phyloP scores from a whole-genome alignment of 2,329 filamentous ascomycete species.

The Coniochaeta ligniaria region DNA sequence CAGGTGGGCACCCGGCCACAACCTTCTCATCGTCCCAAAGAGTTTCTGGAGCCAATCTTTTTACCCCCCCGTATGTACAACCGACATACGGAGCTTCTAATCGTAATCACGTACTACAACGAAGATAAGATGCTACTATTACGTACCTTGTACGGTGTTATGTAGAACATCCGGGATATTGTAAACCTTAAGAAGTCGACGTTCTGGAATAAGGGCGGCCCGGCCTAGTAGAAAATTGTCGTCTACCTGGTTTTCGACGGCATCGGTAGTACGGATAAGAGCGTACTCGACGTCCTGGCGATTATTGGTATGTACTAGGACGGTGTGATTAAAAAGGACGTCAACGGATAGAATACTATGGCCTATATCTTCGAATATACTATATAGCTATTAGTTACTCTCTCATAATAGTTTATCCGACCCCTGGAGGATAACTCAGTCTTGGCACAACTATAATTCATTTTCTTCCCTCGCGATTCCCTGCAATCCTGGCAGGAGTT shows the following conservation, averaged over 20 bases:
- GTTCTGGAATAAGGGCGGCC: slow-evolving; percentile 99
- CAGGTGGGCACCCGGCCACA: no score
- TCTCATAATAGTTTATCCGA: slow-evolving; percentile 94
- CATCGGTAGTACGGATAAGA: slow-evolving; percentile 97
- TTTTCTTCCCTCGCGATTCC: no score
- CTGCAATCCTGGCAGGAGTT: no score
- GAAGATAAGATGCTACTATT: slow-evolving; percentile 93
- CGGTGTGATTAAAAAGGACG: slow-evolving; percentile 96
- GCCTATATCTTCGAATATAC: slow-evolving; percentile 99
- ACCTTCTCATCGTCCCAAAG: no score
- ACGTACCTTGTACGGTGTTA: slow-evolving; percentile 91
- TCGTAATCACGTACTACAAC: slow-evolving; percentile 99
- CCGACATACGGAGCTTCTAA: slow-evolving; percentile 91
- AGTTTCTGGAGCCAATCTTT: no score
- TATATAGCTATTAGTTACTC: slow-evolving; percentile 90
- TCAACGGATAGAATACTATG: slow-evolving; percentile 92
- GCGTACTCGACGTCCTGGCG: slow-evolving; percentile 83
- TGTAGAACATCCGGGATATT: slow-evolving; percentile 98
- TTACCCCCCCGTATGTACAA: slow-evolving; percentile 98
- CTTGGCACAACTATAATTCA: no score
- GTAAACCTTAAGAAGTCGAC: slow-evolving; percentile 98
- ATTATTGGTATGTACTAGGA: slow-evolving; percentile 97
- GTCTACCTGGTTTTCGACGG: slow-evolving; percentile 96
- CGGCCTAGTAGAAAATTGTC: slow-evolving; percentile 99
- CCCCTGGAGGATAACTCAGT: slow-evolving; percentile 81